Percentiles rank a stretch among this genome's conserved stretches.
Conservation (phyloP, 2,329 filamentous ascomycete genomes). For the Macrophomina phaseolina region DNA sequence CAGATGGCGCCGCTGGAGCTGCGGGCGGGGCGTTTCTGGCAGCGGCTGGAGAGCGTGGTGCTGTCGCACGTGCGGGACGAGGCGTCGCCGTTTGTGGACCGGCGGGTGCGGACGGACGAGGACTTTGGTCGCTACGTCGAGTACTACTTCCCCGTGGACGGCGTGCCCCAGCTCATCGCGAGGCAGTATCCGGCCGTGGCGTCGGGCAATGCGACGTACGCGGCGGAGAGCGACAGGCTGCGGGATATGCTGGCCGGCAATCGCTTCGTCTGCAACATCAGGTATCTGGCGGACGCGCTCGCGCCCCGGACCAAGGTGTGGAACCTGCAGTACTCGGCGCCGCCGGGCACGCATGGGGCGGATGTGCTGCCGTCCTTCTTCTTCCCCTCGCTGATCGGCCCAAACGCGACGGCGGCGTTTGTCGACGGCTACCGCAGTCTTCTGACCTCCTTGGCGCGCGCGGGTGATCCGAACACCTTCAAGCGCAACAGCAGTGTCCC, state of each 20-base stretch:
- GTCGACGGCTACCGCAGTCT: conserved; percentile 9
- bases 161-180: conserved; percentile 37
- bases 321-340: conserved; percentile 50
- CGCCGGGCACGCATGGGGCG: conserved; percentile 48
- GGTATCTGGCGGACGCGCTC: conserved; percentile 46
- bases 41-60: conserved; percentile 39
- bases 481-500: not conserved
- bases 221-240: conserved; percentile 39
- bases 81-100: conserved; percentile 37
- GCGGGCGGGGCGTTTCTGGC: conserved; percentile 41
- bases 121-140: conserved; percentile 42
- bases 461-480: not conserved
- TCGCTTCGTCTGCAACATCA: conserved; percentile 39
- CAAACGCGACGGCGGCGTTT: conserved; percentile 1
- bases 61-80: conserved; percentile 45
- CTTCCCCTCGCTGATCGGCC: not conserved
- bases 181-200: conserved; percentile 38
- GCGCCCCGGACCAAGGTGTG: conserved; percentile 39
- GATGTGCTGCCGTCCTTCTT: conserved; percentile 44
- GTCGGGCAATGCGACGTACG: conserved; percentile 35
- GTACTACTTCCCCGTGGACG: conserved; percentile 16
- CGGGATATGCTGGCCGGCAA: conserved; percentile 42
- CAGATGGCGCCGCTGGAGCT: conserved; percentile 43
- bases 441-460: not conserved
- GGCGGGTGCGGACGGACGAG: conserved; percentile 34